Evolutionary conservation across 192 early-diverging fungal genomes (phyloP).

Genomic region (Entrophospora sp.): DNA sequence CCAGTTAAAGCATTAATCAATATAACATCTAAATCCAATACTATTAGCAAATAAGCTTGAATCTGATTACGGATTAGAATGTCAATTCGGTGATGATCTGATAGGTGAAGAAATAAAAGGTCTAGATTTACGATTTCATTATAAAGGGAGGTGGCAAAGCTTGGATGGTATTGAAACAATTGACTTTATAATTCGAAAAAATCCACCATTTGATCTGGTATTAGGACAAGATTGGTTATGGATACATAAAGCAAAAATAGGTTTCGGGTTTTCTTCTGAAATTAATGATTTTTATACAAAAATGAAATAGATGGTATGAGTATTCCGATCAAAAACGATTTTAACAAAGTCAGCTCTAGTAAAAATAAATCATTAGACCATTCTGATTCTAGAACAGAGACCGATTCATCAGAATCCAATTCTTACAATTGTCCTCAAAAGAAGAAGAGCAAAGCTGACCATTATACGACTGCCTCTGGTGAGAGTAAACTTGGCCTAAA

Average conservation of each 20-base stretch:
- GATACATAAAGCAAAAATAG: background rate
- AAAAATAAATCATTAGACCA: conserved; percentile 9
- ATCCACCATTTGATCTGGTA: conserved; percentile 9
- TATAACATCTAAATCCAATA: background rate
- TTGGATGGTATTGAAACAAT: background rate
- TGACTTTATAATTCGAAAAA: background rate
- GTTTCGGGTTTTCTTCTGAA: background rate
- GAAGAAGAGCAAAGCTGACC: too few species aligned
- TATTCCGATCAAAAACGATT: background rate
- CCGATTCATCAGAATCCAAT: too few species aligned
- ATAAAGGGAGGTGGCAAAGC: too few species aligned
- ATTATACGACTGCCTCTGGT: too few species aligned
- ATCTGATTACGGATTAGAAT: background rate
- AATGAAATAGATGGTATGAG: conserved; percentile 8
- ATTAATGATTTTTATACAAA: background rate
- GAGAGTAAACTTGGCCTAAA: too few species aligned
- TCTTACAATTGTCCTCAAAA: too few species aligned
- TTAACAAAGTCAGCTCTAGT: background rate
- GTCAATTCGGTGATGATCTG: background rate
- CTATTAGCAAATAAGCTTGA: conserved; percentile 1
- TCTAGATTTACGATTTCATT: background rate
- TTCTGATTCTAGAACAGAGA: too few species aligned
- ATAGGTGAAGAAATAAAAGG: conserved; percentile 1
- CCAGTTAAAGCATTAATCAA: conserved; percentile 5
- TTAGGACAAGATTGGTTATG: conserved; percentile 9